Percentiles rank a stretch among this genome's conserved stretches.
Conservation (phyloP, 148 eudicot genomes). For the Hydrangea macrophylla region DNA sequence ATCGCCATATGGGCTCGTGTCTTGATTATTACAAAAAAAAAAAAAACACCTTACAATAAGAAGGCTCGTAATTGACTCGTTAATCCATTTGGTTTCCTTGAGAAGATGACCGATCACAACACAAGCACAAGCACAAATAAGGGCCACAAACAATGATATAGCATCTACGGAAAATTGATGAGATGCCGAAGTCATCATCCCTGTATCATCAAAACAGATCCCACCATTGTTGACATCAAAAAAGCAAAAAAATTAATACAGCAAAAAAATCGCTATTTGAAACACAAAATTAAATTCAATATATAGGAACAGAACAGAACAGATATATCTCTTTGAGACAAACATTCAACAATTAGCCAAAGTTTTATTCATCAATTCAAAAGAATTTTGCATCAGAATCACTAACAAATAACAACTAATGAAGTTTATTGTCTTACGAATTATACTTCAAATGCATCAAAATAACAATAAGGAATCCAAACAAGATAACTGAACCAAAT, state of each 20-base stretch:
- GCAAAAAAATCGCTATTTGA: neutral
- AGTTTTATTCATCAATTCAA: neutral
- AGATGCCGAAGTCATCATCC: slow-evolving; percentile 13
- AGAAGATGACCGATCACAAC: slow-evolving; percentile 42
- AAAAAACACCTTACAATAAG: slow-evolving; percentile 23
- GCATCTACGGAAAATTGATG: slow-evolving; percentile 24
- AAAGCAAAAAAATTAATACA: neutral
- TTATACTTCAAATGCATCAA: too few species aligned
- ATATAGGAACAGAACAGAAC: too few species aligned
- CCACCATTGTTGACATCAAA: slow-evolving; percentile 10
- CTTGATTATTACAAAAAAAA: too few species aligned
- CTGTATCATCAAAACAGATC: slow-evolving; percentile 13
- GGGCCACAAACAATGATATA: slow-evolving; percentile 32
- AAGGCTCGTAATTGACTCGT: slow-evolving; percentile 37
- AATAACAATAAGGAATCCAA: too few species aligned
- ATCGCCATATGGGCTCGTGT: too few species aligned
- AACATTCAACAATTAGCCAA: neutral
- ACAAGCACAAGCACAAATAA: slow-evolving; percentile 37
- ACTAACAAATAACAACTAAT: neutral
- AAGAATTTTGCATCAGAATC: neutral
- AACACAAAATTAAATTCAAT: neutral
- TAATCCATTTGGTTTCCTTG: slow-evolving; percentile 38
- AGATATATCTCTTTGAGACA: neutral
- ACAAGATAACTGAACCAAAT: too few species aligned
- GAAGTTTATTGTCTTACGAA: too few species aligned